phyloP scores from a whole-genome alignment of 768 basidiomycete genomes.

The Dioszegia crocea region DNA sequence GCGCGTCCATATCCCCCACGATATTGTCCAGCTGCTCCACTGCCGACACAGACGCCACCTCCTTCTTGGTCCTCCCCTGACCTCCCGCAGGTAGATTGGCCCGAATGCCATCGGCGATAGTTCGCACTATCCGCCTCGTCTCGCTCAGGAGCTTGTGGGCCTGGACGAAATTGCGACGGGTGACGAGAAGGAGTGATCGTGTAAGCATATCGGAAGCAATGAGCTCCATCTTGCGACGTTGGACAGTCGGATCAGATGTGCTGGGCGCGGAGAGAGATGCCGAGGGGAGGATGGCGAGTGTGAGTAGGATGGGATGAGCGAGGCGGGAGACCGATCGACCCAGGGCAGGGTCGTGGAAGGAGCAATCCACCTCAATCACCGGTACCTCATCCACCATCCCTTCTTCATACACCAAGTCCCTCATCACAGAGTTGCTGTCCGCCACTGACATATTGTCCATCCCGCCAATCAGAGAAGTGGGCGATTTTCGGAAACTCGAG shows the following conservation, averaged over 20 bases:
- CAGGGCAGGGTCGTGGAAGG: conserved; percentile 86
- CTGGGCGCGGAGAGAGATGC: conserved; percentile 37
- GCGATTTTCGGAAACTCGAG: not conserved
- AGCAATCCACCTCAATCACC: conserved; percentile 89
- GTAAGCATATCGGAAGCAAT: conserved; percentile 97
- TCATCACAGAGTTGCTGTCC: conserved; percentile 29
- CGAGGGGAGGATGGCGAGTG: conserved; percentile 76
- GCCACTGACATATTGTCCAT: conserved; percentile 26
- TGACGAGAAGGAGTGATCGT: conserved; percentile 83
- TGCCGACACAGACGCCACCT: conserved; percentile 53
- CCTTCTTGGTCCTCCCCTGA: conserved; percentile 8
- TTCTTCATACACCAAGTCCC: conserved; percentile 68
- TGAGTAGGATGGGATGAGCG: conserved; percentile 88
- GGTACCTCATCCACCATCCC: conserved; percentile 97
- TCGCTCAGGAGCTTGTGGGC: conserved; percentile 77
- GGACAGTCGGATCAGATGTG: conserved; percentile 62
- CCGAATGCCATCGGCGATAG: conserved; percentile 70
- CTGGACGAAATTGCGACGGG: conserved; percentile 81
- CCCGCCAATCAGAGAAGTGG: conserved; percentile 13
- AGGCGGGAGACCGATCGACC: conserved; percentile 79
- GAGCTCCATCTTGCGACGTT: conserved; percentile 91
- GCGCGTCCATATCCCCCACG: conserved; percentile 60
- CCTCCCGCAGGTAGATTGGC: conserved; percentile 10
- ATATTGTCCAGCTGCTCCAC: conserved; percentile 16
- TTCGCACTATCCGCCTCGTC: conserved; percentile 82